phyloP scores from a whole-genome alignment of 768 basidiomycete species.

The Phylloporus sp. region DNA sequence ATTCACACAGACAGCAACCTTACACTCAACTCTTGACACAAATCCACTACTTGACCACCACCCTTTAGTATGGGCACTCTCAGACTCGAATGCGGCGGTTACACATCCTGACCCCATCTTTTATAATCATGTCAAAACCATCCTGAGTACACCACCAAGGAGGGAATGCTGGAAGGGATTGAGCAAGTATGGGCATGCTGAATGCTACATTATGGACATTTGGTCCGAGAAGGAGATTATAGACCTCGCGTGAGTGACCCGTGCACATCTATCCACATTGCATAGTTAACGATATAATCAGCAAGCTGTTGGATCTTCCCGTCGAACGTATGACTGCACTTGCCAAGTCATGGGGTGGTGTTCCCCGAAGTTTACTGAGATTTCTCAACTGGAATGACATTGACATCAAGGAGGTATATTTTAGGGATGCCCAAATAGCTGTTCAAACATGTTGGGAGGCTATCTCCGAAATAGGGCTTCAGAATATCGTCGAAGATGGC shows the following conservation, averaged over 20 bases:
- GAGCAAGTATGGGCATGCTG: not conserved
- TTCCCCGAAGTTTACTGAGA: not conserved
- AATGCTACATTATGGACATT: not conserved
- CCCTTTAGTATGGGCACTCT: not conserved
- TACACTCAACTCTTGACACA: not conserved
- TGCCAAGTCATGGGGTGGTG: not conserved
- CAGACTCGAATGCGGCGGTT: not conserved
- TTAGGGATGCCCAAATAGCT: not conserved
- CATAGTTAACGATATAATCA: not conserved
- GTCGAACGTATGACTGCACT: not conserved
- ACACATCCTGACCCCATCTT: not conserved
- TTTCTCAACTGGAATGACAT: not conserved
- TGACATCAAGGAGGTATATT: no score
- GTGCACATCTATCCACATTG: not conserved
- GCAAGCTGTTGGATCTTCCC: not conserved
- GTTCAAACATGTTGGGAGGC: no score
- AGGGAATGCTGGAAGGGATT: not conserved
- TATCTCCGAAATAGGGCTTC: no score
- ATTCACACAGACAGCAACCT: not conserved
- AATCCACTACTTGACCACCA: rapidly evolving
- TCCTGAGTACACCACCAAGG: not conserved
- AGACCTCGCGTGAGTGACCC: not conserved
- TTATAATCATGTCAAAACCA: not conserved
- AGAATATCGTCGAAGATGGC: not conserved
- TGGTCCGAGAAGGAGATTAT: constrained; percentile 1